These are phyloP conservation scores for Coemansia sp. DNA, from an alignment of 192 early-diverging fungal species.

Conservation along the genomic window DNA sequence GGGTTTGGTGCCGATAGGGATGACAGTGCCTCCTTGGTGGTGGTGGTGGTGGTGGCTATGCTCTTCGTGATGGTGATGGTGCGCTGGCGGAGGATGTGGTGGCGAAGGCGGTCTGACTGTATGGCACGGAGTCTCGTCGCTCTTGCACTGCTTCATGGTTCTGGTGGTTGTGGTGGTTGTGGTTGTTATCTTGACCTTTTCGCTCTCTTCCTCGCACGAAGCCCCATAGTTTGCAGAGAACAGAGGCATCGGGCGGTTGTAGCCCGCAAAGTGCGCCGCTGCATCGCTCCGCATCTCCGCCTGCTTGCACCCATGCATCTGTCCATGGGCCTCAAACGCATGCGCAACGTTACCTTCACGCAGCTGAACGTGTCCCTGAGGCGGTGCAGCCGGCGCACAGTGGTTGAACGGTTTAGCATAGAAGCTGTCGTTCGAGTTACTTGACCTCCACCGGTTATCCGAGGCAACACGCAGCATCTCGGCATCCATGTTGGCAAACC, in stretches of 20 bases:
- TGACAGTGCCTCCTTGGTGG: slow-evolving; percentile 15
- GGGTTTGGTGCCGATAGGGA: slow-evolving; percentile 37
- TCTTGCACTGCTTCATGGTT: slow-evolving; percentile 7
- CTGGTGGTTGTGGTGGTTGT: slow-evolving; percentile 44
- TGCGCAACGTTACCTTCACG: slow-evolving; percentile 31
- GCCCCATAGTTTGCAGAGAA: slow-evolving; percentile 20
- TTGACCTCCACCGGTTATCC: slow-evolving; percentile 39
- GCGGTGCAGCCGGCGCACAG: slow-evolving; percentile 7
- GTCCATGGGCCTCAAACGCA: slow-evolving; percentile 27
- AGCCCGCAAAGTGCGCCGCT: slow-evolving; percentile 25
- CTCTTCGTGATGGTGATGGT: slow-evolving; percentile 10
- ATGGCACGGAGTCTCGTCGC: slow-evolving; percentile 15
- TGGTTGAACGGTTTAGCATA: slow-evolving; percentile 28
- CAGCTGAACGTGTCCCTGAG: slow-evolving; percentile 32
- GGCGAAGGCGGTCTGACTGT: slow-evolving; percentile 13
- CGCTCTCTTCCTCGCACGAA: slow-evolving; percentile 23
- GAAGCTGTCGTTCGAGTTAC: slow-evolving; percentile 19
- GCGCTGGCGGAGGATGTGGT: background rate
- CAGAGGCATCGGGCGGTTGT: slow-evolving; percentile 29
- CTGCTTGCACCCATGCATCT: slow-evolving; percentile 34
- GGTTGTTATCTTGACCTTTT: slow-evolving; percentile 32
- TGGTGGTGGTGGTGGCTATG: slow-evolving; percentile 16
- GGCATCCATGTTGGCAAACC: slow-evolving; percentile 45
- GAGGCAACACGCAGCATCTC: slow-evolving; percentile 44
- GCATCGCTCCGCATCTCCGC: slow-evolving; percentile 34